Percentiles rank a stretch among this genome's conserved stretches.
These are phyloP conservation scores for Blastobotrys attinorum DNA, from an alignment of 805 yeast species.

Conservation along the genomic window DNA sequence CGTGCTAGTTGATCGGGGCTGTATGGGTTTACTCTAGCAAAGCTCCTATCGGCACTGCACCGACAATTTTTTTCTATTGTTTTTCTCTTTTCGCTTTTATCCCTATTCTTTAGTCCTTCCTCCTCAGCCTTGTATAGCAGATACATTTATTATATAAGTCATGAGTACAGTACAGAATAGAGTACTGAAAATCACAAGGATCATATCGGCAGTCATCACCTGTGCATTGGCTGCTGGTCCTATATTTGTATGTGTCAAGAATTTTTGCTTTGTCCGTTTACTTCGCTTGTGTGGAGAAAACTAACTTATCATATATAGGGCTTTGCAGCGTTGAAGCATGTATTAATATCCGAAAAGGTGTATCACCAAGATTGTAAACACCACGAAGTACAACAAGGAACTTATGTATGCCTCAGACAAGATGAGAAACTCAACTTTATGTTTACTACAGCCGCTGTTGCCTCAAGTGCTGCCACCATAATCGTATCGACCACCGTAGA, in stretches of 20 bases:
- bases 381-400: conserved; percentile 18
- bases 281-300: neutral
- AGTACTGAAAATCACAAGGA: too few relatives aligned
- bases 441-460: conserved; percentile 81
- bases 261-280: neutral
- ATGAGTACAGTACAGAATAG: too few relatives aligned
- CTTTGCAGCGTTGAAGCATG: conserved; percentile 88
- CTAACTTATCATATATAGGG: conserved; percentile 34
- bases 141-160: too few relatives aligned
- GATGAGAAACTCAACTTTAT: conserved; percentile 74
- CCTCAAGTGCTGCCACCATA: conserved; percentile 75
- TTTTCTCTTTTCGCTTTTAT: too few relatives aligned
- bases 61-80: too few relatives aligned
- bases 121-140: too few relatives aligned
- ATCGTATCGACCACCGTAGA: conserved; percentile 79
- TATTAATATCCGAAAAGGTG: conserved; percentile 68
- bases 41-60: too few relatives aligned
- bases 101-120: too few relatives aligned
- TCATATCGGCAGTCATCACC: too few relatives aligned
- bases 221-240: neutral
- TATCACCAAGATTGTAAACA: conserved; percentile 54
- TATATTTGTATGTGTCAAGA: neutral
- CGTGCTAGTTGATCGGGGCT: too few relatives aligned
- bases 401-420: conserved; percentile 54
- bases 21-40: too few relatives aligned